Base-by-base conservation (phyloP, 306 rosid species). In the Amphicarpaea edgeworthii region DNA sequence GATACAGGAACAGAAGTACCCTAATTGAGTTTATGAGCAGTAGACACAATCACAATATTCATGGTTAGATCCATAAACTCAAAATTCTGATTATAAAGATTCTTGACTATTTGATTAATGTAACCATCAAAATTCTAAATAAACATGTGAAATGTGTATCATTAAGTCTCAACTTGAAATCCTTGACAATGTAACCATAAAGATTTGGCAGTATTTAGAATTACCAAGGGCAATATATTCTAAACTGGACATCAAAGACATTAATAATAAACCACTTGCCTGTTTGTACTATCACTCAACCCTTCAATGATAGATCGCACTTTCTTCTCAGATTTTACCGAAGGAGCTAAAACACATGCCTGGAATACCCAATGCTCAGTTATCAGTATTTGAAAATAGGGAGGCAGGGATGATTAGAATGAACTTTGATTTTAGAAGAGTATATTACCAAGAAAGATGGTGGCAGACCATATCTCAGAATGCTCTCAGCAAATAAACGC, bases 391-490 rank as follows among this genome's bases (percentile, higher is more conserved):
- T 40, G 42, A 34, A 19, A 12, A 46, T 4, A 45, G 43, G 45
- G 40, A 60, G 20, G 47, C 47, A 62, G 9, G 38, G 50, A 4
- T 2, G 16, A 24, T 24, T 9, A 62, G 57, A 50, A 53, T 32
- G 74, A 53, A 83, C 57, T 61, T 60, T 23, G 73, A 14, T 61
- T 64, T 57, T 68, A 57, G n/a, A 72, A 75, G 80, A 63, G 45
- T 30, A 41, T 21, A 42, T 51, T 87, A 93, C 98, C 97, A 93
- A 84, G 89, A 93, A 93, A 47, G 93, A 88, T 4, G 93, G 97
- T 12, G 93, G 98, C 83, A 91, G 72, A 76, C 98, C 98, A 83
- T 93, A 93, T 93, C 98, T 89, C 78, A 93, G 88, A 77, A 93
- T 88, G 85, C 98, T 93, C 87, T 93, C 98, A 24, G 96, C 80